A percentile compares a stretch with the other conserved stretches of the same genome.
phyloP scores from a whole-genome alignment of 2,329 filamentous ascomycete species.

The Exutisphaerella laricina region DNA sequence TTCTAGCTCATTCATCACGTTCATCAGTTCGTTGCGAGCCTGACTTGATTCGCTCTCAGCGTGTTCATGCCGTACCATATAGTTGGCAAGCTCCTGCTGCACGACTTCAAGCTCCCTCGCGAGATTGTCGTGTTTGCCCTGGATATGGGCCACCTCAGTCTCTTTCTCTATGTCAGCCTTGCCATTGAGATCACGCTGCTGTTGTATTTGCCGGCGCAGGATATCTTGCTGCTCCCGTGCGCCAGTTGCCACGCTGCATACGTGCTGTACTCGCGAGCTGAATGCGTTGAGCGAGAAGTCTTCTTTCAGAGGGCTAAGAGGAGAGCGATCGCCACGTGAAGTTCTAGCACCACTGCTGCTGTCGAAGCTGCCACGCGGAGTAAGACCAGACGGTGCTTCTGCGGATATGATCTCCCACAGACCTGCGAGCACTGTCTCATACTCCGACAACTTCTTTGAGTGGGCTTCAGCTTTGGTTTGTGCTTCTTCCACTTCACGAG shows the following conservation, averaged over 20 bases:
- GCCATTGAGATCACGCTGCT: constrained; percentile 87
- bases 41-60: constrained; percentile 29
- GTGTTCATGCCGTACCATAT: constrained; percentile 25
- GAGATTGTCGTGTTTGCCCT: constrained; percentile 27
- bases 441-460: constrained; percentile 47
- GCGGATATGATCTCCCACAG: constrained; percentile 50
- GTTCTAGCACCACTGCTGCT: constrained; percentile 35
- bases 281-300: constrained; percentile 70
- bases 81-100: constrained; percentile 29
- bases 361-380: constrained; percentile 52
- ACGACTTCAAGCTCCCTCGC: constrained; percentile 23
- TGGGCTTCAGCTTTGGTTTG: constrained; percentile 20
- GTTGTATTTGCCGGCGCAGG: constrained; percentile 85
- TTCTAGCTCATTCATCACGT: constrained; percentile 37
- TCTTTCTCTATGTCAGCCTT: constrained; percentile 64
- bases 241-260: constrained; percentile 69
- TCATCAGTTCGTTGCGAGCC: constrained; percentile 36
- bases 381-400: constrained; percentile 38
- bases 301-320: constrained; percentile 31
- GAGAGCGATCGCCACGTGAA: constrained; percentile 7
- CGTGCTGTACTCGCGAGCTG: constrained; percentile 68
- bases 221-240: constrained; percentile 85
- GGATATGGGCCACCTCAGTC: constrained; percentile 28
- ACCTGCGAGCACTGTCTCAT: constrained; percentile 48
- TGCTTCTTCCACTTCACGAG: constrained; percentile 19